Conservation (phyloP, 257 asterid species). For the Apocynum venetum region DNA sequence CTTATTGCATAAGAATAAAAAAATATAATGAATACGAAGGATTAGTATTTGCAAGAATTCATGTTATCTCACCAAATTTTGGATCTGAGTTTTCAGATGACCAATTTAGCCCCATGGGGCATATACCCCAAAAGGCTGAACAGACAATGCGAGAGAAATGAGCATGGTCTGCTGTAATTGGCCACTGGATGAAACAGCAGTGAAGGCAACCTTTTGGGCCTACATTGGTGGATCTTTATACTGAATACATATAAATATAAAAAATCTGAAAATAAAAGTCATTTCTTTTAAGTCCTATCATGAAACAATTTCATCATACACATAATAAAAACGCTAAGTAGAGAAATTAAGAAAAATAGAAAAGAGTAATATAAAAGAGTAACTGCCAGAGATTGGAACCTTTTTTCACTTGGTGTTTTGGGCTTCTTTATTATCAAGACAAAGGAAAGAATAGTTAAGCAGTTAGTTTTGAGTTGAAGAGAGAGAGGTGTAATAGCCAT, state of each 20-base stretch:
- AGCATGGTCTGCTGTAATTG: constrained; percentile 13
- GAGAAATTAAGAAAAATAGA: background rate
- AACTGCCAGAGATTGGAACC: constrained; percentile 33
- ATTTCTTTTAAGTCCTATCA: background rate
- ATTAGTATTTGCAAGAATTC: background rate
- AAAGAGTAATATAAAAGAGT: constrained; percentile 8
- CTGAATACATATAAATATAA: background rate
- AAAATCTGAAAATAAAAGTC: background rate
- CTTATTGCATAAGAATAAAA: too few relatives aligned
- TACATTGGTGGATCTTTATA: constrained; percentile 6
- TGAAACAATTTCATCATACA: background rate
- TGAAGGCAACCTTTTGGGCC: constrained; percentile 10
- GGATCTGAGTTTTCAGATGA: background rate
- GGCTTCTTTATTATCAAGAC: constrained; percentile 39
- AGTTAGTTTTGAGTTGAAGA: constrained; percentile 24
- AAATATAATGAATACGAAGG: too few relatives aligned
- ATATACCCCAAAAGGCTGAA: constrained; percentile 3
- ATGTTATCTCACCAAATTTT: constrained; percentile 1
- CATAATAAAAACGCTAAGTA: too few relatives aligned
- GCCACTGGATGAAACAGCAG: constrained; percentile 13
- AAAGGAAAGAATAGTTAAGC: constrained; percentile 43
- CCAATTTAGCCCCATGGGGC: background rate
- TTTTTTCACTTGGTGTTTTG: constrained; percentile 22
- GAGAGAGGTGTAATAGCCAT: constrained; percentile 9
- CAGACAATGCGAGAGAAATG: background rate